Evolutionary conservation across 164 flowering plant species (phyloP).

Genomic region (Berberis thunbergii): DNA sequence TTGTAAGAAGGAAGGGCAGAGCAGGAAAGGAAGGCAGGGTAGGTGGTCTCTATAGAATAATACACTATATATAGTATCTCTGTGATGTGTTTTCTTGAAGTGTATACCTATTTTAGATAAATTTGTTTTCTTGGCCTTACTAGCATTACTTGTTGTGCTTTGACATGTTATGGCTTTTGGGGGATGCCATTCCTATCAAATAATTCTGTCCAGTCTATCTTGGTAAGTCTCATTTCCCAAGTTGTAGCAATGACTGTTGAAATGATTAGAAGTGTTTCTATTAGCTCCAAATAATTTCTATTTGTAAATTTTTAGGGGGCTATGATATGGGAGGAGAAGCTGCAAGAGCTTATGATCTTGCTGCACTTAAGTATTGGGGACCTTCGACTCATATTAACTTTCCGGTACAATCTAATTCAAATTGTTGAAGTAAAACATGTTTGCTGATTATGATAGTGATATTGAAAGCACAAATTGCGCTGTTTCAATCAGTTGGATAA

Average conservation of each 20-base stretch:
- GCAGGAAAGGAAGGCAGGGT: slow-evolving; percentile 98
- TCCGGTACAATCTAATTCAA: slow-evolving; percentile 35
- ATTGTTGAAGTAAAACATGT: not conserved
- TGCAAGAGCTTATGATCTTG: slow-evolving; percentile 86
- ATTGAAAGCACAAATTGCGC: not conserved
- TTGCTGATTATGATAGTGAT: not conserved
- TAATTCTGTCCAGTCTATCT: slow-evolving; percentile 47
- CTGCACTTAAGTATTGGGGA: slow-evolving; percentile 94
- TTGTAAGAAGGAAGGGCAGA: slow-evolving; percentile 91
- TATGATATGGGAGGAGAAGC: slow-evolving; percentile 97
- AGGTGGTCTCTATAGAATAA: slow-evolving; percentile 10
- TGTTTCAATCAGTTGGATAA: slow-evolving; percentile 45
- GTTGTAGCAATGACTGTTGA: not conserved
- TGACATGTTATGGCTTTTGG: slow-evolving; percentile 24
- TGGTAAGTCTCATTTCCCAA: slow-evolving; percentile 33
- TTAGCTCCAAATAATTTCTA: not conserved
- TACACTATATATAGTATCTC: not conserved
- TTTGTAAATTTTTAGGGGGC: slow-evolving; percentile 43
- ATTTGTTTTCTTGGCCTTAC: slow-evolving; percentile 24
- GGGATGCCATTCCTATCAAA: slow-evolving; percentile 21
- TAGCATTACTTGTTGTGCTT: slow-evolving; percentile 10
- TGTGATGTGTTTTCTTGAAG: slow-evolving; percentile 12
- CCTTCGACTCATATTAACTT: slow-evolving; percentile 83
- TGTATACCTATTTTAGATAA: slow-evolving; percentile 8
- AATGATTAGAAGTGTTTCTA: not conserved